A percentile compares a stretch with the other conserved stretches of the same genome.
phyloP scores from a whole-genome alignment of 768 basidiomycete genomes.

The Suillus clintonianus region DNA sequence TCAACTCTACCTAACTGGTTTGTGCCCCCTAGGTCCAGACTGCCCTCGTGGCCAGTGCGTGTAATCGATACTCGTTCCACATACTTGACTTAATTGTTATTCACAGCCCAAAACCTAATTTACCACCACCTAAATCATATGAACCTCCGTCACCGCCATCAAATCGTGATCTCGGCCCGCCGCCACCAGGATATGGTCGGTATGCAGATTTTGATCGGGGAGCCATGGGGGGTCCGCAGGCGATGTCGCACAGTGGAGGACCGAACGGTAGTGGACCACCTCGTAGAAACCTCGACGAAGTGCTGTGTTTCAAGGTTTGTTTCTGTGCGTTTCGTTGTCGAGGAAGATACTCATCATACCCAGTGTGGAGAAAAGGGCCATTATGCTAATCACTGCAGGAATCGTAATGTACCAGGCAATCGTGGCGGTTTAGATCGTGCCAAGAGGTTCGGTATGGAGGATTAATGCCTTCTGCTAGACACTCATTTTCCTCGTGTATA shows the following conservation, averaged over 20 bases:
- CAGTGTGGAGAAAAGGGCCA: slow-evolving; percentile 93
- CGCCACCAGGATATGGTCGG: slow-evolving; percentile 89
- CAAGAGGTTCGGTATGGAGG: slow-evolving; percentile 31
- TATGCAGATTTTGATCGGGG: slow-evolving; percentile 75
- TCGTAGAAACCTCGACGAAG: slow-evolving; percentile 79
- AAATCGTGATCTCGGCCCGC: slow-evolving; percentile 80
- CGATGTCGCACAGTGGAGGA: slow-evolving; percentile 22
- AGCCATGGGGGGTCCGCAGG: slow-evolving; percentile 38
- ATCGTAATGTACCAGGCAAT: slow-evolving; percentile 88
- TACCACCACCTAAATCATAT: slow-evolving; percentile 73
- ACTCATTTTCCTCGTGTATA: background rate
- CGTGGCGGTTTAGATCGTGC: slow-evolving; percentile 75
- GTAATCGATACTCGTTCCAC: slow-evolving; percentile 1
- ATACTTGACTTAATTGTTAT: slow-evolving; percentile 11
- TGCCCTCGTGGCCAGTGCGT: slow-evolving; percentile 90
- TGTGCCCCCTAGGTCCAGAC: slow-evolving; percentile 88
- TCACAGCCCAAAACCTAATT: slow-evolving; percentile 71
- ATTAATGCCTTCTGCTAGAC: slow-evolving; percentile 15
- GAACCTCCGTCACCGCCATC: slow-evolving; percentile 76
- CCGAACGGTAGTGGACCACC: slow-evolving; percentile 39
- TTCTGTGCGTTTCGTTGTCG: slow-evolving; percentile 5
- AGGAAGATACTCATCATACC: slow-evolving; percentile 8
- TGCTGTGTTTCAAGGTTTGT: slow-evolving; percentile 83
- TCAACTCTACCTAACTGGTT: slow-evolving; percentile 87
- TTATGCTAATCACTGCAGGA: slow-evolving; percentile 92